Evolutionary conservation across 2,329 filamentous ascomycete genomes (phyloP).

Genomic region (Pseudogymnoascus pannorum): DNA sequence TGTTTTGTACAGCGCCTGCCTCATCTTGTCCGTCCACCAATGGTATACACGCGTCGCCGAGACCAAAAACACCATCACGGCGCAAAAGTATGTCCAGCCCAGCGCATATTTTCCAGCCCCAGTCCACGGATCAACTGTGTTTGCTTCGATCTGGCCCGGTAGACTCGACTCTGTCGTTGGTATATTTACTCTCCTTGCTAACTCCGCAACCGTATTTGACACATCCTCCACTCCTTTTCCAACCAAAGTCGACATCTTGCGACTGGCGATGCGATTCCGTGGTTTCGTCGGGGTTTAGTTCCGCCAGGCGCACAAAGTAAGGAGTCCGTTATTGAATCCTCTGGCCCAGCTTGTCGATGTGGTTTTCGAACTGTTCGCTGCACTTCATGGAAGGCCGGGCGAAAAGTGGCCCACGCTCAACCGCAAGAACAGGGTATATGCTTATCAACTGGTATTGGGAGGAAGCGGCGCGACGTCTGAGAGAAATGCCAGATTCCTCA

Average conservation of each 20-base stretch:
- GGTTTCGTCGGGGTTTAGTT: not conserved
- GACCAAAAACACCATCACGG: conserved; percentile 62
- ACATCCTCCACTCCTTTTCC: conserved; percentile 17
- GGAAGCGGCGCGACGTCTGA: not conserved
- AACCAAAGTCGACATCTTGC: not conserved
- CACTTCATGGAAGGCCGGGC: not conserved
- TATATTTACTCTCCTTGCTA: conserved; percentile 46
- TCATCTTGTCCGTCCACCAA: conserved; percentile 87
- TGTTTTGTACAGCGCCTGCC: conserved; percentile 82
- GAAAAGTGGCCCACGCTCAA: not conserved
- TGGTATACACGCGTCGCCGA: conserved; percentile 72
- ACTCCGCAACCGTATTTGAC: conserved; percentile 22
- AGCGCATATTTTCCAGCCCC: conserved; percentile 78
- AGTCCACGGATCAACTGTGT: conserved; percentile 69
- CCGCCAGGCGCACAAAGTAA: not conserved
- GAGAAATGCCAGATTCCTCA: conserved; percentile 7
- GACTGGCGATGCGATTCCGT: not conserved
- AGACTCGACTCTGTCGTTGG: conserved; percentile 53
- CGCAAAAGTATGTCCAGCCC: conserved; percentile 81
- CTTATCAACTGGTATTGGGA: not conserved
- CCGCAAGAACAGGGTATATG: conserved; percentile 3
- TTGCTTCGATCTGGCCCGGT: conserved; percentile 53
- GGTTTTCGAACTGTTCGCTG: not conserved
- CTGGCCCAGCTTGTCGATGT: not conserved
- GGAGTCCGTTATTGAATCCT: not conserved